Conservation (phyloP, 179 eudicot genomes). For the Carnegiea gigantea region DNA sequence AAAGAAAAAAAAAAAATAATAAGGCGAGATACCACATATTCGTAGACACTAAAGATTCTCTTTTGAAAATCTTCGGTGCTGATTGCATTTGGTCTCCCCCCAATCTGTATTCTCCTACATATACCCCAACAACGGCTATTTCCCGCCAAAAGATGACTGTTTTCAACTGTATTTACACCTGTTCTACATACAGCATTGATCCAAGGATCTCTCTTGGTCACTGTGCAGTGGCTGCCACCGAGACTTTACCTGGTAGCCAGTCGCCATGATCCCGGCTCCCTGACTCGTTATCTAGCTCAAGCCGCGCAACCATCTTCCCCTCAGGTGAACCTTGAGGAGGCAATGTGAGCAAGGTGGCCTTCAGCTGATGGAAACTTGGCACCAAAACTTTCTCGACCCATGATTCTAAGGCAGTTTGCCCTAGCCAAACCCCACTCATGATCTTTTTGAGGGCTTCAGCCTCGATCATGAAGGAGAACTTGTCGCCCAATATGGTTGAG, state of each 20-base stretch:
- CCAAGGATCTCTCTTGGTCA: conserved; percentile 9
- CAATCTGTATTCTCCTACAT: conserved; percentile 34
- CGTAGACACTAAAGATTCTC: conserved; percentile 7
- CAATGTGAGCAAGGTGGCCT: conserved; percentile 28
- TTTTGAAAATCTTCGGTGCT: conserved; percentile 25
- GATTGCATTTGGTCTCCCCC: conserved; percentile 28
- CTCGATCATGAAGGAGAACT: conserved; percentile 47
- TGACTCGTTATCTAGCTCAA: conserved; percentile 44
- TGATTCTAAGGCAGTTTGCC: conserved; percentile 53
- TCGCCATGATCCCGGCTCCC: conserved; percentile 45
- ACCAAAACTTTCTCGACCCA: conserved; percentile 58
- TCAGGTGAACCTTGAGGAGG: conserved; percentile 15
- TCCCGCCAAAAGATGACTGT: conserved; percentile 37
- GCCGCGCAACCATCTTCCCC: conserved; percentile 38
- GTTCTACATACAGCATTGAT: conserved; percentile 26
- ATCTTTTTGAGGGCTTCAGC: conserved; percentile 68
- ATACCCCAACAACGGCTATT: conserved; percentile 16
- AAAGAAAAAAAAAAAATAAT: conserved; percentile 29
- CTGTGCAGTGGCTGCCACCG: conserved; percentile 32
- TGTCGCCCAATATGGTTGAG: conserved; percentile 37
- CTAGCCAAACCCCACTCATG: conserved; percentile 67
- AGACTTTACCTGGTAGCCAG: conserved; percentile 63
- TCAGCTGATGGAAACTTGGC: conserved; percentile 67
- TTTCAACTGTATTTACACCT: conserved; percentile 38
- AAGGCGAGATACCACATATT: conserved; percentile 21